Conservation (phyloP, 2,329 filamentous ascomycete genomes). For the Pseudogymnoascus sp. region DNA sequence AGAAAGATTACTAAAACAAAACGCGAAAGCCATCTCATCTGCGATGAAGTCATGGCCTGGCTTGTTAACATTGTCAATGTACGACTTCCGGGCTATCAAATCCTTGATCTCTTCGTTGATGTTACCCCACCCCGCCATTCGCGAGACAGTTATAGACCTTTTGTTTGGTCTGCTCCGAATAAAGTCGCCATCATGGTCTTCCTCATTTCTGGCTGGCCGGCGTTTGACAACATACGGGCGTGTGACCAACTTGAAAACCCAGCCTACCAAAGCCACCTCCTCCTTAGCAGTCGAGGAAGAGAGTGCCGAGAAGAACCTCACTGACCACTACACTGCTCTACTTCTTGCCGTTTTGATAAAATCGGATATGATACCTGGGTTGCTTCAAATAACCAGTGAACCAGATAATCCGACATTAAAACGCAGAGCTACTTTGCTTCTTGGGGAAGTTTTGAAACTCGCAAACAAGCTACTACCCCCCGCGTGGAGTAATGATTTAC, state of each 20-base stretch:
- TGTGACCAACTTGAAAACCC: conserved; percentile 71
- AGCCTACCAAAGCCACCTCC: conserved; percentile 42
- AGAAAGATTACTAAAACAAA: conserved; percentile 65
- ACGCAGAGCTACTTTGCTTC: conserved; percentile 80
- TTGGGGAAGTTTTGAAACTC: conserved; percentile 86
- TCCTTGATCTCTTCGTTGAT: conserved; percentile 65
- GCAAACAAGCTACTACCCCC: conserved; percentile 77
- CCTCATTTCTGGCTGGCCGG: conserved; percentile 86
- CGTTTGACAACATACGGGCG: conserved; percentile 94
- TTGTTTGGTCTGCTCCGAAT: conserved; percentile 76
- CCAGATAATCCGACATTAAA: conserved; percentile 63
- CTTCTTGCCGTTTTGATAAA: conserved; percentile 79
- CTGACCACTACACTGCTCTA: conserved; percentile 89
- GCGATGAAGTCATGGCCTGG: conserved; percentile 92
- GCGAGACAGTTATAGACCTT: conserved; percentile 79
- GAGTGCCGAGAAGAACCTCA: conserved; percentile 69
- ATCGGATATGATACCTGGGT: conserved; percentile 59
- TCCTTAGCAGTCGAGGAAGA: conserved; percentile 51
- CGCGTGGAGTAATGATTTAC: conserved; percentile 73
- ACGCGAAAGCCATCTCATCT: conserved; percentile 84
- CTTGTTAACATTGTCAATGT: conserved; percentile 79
- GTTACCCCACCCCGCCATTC: conserved; percentile 46
- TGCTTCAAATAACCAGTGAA: conserved; percentile 59
- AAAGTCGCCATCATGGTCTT: conserved; percentile 90
- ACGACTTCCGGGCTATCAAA: conserved; percentile 73